A percentile compares a stretch with the other conserved stretches of the same genome.
Conservation (phyloP, 257 asterid species). For the Thymus quinquecostatus region DNA sequence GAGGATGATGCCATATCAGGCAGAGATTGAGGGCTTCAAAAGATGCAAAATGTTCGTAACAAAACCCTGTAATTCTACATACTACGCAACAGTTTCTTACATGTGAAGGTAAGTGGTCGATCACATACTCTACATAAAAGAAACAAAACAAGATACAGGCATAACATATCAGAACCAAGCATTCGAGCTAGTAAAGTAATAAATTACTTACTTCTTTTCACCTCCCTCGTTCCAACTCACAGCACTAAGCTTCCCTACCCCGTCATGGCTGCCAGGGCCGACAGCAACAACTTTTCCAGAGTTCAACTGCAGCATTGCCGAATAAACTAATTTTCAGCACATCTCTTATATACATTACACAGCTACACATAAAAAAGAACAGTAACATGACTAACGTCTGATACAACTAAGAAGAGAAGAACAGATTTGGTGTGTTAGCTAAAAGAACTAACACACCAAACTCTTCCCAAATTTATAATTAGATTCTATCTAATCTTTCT, state of each 20-base stretch:
- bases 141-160: not conserved
- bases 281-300: conserved; percentile 72
- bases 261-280: conserved; percentile 59
- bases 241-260: conserved; percentile 58
- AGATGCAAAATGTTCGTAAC: not conserved
- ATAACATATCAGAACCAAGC: not conserved
- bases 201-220: conserved; percentile 54
- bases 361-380: too few species aligned
- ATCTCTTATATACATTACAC: not conserved
- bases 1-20: not conserved
- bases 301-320: conserved; percentile 49
- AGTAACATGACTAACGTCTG: not conserved
- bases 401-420: conserved; percentile 3
- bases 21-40: not conserved
- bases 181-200: not conserved
- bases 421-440: not conserved
- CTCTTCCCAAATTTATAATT: not conserved
- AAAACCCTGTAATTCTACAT: not conserved
- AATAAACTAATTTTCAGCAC: conserved; percentile 9
- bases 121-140: not conserved
- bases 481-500: not conserved
- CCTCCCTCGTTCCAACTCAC: conserved; percentile 67
- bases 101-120: not conserved
- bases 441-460: not conserved
- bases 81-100: not conserved